Evolutionary conservation across 331 rosid species (phyloP).

Genomic region (Rhamnella rubrinervis): DNA sequence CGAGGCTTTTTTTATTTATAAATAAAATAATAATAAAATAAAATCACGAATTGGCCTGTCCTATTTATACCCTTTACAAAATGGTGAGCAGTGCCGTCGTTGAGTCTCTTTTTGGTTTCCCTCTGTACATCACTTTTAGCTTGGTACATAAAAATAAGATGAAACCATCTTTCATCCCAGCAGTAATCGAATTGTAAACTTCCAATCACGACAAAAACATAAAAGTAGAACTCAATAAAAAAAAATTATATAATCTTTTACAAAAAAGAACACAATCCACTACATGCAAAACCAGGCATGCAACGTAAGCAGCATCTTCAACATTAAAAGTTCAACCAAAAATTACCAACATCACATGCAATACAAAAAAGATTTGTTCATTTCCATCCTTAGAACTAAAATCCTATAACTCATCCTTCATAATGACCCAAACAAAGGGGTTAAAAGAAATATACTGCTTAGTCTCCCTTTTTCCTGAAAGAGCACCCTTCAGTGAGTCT

Average conservation of each 20-base stretch:
- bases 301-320: background rate
- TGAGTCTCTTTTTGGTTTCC: too few species aligned
- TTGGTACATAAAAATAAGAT: too few species aligned
- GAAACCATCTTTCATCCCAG: too few species aligned
- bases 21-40: too few species aligned
- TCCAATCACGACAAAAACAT: too few species aligned
- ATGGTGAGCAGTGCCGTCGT: too few species aligned
- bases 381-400: background rate
- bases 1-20: too few species aligned
- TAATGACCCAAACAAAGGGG: background rate
- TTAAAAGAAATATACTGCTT: background rate
- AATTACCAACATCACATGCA: background rate
- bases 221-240: background rate
- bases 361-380: background rate
- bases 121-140: too few species aligned
- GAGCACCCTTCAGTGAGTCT: constrained; percentile 91
- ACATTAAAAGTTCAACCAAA: background rate
- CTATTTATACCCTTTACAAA: too few species aligned
- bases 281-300: background rate
- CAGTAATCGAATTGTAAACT: too few species aligned
- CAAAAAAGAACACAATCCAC: background rate
- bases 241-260: background rate
- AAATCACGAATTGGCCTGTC: too few species aligned
- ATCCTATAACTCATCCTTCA: constrained; percentile 1
- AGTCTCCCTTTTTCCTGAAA: constrained; percentile 87